Evolutionary conservation across 2,329 filamentous ascomycete genomes (phyloP).

Genomic region (Aspergillus arachidicola): DNA sequence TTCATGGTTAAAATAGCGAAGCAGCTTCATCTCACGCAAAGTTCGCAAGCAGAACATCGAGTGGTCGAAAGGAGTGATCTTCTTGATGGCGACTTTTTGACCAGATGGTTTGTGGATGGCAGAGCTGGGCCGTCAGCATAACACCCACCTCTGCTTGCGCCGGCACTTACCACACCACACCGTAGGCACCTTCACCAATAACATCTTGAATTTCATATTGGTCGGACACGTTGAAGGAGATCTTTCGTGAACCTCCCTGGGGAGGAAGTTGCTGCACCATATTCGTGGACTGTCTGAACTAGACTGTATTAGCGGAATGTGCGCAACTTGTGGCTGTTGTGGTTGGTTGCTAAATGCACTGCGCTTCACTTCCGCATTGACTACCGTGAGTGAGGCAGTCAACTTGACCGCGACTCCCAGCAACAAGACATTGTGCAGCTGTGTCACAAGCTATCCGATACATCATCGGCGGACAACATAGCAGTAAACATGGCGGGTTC

Average conservation of each 20-base stretch:
- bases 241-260: slow-evolving; percentile 74
- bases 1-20: slow-evolving; percentile 99
- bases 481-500: neutral
- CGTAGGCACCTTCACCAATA: slow-evolving; percentile 96
- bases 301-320: slow-evolving; percentile 6
- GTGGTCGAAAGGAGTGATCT: slow-evolving; percentile 98
- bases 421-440: neutral
- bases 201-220: slow-evolving; percentile 99
- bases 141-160: neutral
- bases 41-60: slow-evolving; percentile 98
- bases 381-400: neutral
- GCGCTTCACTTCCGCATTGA: neutral
- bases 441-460: neutral
- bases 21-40: slow-evolving; percentile 96
- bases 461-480: neutral
- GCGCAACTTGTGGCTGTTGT: neutral
- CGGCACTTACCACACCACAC: slow-evolving; percentile 85
- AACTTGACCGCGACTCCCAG: neutral
- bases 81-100: slow-evolving; percentile 99
- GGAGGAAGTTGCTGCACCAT: slow-evolving; percentile 50
- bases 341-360: neutral
- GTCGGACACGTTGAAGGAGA: slow-evolving; percentile 99
- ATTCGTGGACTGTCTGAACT: slow-evolving; percentile 11
- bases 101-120: slow-evolving; percentile 97
- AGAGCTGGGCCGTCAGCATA: slow-evolving; percentile 61